Evolutionary conservation across 441 rosid genomes (phyloP).

Genomic region (Pelargonium fulgidum): DNA sequence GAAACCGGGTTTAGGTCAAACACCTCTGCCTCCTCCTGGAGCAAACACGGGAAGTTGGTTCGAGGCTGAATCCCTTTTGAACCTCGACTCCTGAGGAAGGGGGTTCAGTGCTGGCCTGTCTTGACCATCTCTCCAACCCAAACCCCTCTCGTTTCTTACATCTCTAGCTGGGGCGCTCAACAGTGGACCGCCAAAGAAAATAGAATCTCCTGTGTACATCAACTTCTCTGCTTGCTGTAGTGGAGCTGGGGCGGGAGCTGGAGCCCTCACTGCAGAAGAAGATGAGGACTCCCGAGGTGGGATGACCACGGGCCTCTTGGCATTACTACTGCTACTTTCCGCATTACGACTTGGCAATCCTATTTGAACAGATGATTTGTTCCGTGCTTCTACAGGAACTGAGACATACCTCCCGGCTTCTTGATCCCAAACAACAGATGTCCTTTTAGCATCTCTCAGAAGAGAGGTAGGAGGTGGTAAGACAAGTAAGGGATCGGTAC

Average conservation of each 20-base stretch:
- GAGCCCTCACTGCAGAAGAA: slow-evolving; percentile 24
- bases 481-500: slow-evolving; percentile 47
- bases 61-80: slow-evolving; percentile 54
- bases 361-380: slow-evolving; percentile 33
- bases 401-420: slow-evolving; percentile 89
- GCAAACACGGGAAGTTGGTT: slow-evolving; percentile 64
- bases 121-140: slow-evolving; percentile 40
- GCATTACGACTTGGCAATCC: slow-evolving; percentile 28
- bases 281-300: slow-evolving; percentile 39
- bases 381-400: slow-evolving; percentile 58
- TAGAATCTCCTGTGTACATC: slow-evolving; percentile 56
- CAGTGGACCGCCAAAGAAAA: slow-evolving; percentile 73
- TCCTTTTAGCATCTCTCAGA: slow-evolving; percentile 65
- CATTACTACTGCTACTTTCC: slow-evolving; percentile 35
- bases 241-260: not conserved
- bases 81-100: slow-evolving; percentile 43
- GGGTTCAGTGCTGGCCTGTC: slow-evolving; percentile 38
- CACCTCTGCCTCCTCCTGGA: slow-evolving; percentile 27
- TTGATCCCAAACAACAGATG: slow-evolving; percentile 92
- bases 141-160: slow-evolving; percentile 43
- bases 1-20: slow-evolving; percentile 26
- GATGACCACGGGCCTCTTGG: slow-evolving; percentile 27
- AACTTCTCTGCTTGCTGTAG: slow-evolving; percentile 43
- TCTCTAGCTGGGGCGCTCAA: slow-evolving; percentile 51
- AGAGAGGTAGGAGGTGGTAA: slow-evolving; percentile 63